These are phyloP conservation scores for Diophrys appendiculata DNA, from an alignment of 73 alveolate genomes.

Conservation along the genomic window DNA sequence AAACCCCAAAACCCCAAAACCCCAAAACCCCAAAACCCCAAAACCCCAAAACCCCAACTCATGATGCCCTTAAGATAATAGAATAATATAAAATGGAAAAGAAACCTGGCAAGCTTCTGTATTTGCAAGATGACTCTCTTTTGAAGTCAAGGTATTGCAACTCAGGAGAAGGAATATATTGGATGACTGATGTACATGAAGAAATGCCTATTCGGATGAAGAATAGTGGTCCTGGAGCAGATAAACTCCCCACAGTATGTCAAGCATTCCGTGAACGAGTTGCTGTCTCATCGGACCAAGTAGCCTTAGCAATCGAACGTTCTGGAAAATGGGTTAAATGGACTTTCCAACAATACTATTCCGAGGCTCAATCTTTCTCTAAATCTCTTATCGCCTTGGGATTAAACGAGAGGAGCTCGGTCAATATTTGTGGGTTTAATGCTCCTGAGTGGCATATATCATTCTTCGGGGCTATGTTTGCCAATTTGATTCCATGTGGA, in stretches of 20 bases:
- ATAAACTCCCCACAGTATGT: slow-evolving; percentile 38
- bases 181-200: slow-evolving; percentile 54
- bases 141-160: too few species aligned
- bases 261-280: slow-evolving; percentile 15
- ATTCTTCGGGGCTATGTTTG: slow-evolving; percentile 31
- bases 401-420: slow-evolving; percentile 26
- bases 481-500: slow-evolving; percentile 29
- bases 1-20: too few species aligned
- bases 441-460: slow-evolving; percentile 56
- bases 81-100: too few species aligned
- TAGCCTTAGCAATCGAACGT: not conserved
- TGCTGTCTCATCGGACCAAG: not conserved
- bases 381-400: slow-evolving; percentile 27
- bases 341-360: slow-evolving; percentile 28
- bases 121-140: too few species aligned
- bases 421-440: slow-evolving; percentile 52
- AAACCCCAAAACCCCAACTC: too few species aligned
- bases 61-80: too few species aligned
- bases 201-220: slow-evolving; percentile 63
- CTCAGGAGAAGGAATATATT: slow-evolving; percentile 45
- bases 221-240: slow-evolving; percentile 25
- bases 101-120: too few species aligned
- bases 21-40: too few species aligned
- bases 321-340: slow-evolving; percentile 26
- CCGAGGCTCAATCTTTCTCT: slow-evolving; percentile 13